Base-by-base conservation (phyloP, 2,329 filamentous ascomycete genomes). In the Beauveria sp. region DNA sequence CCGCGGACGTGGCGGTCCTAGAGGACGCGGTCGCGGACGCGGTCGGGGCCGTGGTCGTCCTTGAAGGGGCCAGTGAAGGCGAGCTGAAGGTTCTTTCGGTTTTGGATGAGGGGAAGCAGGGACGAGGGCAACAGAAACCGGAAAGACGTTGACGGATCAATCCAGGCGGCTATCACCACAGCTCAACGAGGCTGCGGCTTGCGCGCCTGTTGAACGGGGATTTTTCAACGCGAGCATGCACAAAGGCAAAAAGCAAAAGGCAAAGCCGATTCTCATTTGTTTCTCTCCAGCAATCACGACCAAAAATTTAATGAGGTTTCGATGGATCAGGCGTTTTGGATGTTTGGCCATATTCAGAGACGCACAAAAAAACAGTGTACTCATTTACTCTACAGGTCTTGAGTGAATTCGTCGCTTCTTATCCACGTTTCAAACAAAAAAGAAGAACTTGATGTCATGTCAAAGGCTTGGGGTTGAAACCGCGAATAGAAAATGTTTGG, bases 11-110 rank as follows among this genome's bases (percentile, higher is more conserved):
- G 79, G 82, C 16, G 73, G 82, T 52, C 80, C 84, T 26, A 76
- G 84, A 59, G 84, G 84, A 20, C 75, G 83, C 44, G 78, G 80
- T 43, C 71, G 78, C 48, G 77, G 78, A 20, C 73, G 77, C 50
- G 74, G 76, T 34, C 73, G 75, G 22, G 76, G 76, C 9, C 72
- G 75, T 59, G 73, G 75, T 63, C 70, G 73, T 41, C 59, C 54
- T 59, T 65, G 62, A 64, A 51, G 37, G n/a, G 43, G 37, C 20
- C 43, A 16, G 2, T 28, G 37, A 14, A n/a, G 12, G 30, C 9
- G 46, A 10, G 41, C 20, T 30, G 40, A 12, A 48, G 40, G 41
- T 22, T 53, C 7, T 24, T 58, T 30, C 22, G 28, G 44, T 48
- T 43, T 40, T 12, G 40, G n/a, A 18, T 24, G 12, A 16, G 10